These are phyloP conservation scores for Paraleonurus japonicus DNA, from an alignment of 257 asterid species.

Conservation along the genomic window DNA sequence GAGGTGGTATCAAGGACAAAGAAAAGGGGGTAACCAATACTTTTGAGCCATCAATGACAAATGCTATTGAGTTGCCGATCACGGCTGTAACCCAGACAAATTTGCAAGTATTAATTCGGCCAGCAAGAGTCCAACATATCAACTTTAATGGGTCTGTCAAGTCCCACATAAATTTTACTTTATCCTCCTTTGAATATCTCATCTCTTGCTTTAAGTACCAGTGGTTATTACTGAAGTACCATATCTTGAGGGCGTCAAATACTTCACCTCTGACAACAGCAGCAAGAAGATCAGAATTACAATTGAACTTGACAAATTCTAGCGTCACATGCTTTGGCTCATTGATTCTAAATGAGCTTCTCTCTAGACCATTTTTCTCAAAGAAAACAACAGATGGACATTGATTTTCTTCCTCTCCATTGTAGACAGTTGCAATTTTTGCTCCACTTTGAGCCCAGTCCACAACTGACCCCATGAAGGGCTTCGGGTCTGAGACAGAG, in stretches of 20 bases:
- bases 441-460: constrained; percentile 92
- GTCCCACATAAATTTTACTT: constrained; percentile 78
- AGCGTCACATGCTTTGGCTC: constrained; percentile 50
- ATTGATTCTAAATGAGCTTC: constrained; percentile 74
- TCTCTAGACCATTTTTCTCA: constrained; percentile 90
- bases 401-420: constrained; percentile 49
- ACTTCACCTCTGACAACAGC: constrained; percentile 67
- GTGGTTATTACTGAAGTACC: constrained; percentile 84
- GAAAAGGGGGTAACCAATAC: constrained; percentile 76
- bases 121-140: constrained; percentile 73
- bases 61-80: constrained; percentile 68
- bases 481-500: constrained; percentile 75
- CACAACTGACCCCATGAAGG: constrained; percentile 67
- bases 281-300: constrained; percentile 87
- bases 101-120: constrained; percentile 55
- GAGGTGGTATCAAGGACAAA: constrained; percentile 84
- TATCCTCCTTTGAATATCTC: constrained; percentile 64
- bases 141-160: constrained; percentile 64
- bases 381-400: constrained; percentile 70
- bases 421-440: constrained; percentile 70
- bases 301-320: constrained; percentile 81
- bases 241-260: constrained; percentile 71
- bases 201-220: constrained; percentile 94
- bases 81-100: constrained; percentile 89
- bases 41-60: constrained; percentile 80